Percentiles rank a stretch among this genome's conserved stretches.
phyloP scores from a whole-genome alignment of 495 filamentous ascomycete genomes.

The Penicillium egyptiacum region DNA sequence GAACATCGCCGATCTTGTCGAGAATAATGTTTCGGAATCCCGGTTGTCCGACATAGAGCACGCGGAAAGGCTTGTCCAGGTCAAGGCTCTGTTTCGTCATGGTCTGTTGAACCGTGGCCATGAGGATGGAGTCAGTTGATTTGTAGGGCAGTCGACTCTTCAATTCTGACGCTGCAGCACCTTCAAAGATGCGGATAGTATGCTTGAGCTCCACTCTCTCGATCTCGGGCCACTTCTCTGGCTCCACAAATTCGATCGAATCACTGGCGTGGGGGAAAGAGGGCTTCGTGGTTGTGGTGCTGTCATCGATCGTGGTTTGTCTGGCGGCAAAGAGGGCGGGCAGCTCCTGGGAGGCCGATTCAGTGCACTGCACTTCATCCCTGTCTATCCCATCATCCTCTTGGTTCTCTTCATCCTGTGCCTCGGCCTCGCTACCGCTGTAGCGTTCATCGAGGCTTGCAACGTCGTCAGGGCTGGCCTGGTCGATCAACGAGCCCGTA shows the following conservation, averaged over 20 bases:
- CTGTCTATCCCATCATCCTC: slow-evolving; percentile 27
- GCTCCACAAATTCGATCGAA: slow-evolving; percentile 63
- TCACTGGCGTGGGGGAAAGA: slow-evolving; percentile 36
- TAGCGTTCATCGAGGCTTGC: slow-evolving; percentile 47
- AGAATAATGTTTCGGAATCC: slow-evolving; percentile 66
- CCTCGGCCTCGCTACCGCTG: slow-evolving; percentile 42
- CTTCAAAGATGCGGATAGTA: slow-evolving; percentile 58
- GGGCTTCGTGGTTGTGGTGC: slow-evolving; percentile 44
- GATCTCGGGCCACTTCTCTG: slow-evolving; percentile 48
- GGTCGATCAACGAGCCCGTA: slow-evolving; percentile 46
- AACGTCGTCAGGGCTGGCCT: slow-evolving; percentile 47
- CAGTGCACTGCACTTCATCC: slow-evolving; percentile 32
- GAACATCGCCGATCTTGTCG: slow-evolving; percentile 70
- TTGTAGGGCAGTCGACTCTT: slow-evolving; percentile 37
- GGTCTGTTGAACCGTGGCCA: slow-evolving; percentile 65
- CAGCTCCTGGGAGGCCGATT: slow-evolving; percentile 44
- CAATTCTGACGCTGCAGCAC: slow-evolving; percentile 51
- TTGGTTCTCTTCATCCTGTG: slow-evolving; percentile 30
- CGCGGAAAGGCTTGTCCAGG: slow-evolving; percentile 63
- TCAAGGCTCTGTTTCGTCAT: slow-evolving; percentile 66
- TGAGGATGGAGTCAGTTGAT: slow-evolving; percentile 36
- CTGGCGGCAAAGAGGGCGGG: slow-evolving; percentile 40
- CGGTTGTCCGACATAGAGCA: slow-evolving; percentile 67
- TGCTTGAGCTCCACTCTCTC: slow-evolving; percentile 62
- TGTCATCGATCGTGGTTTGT: slow-evolving; percentile 42